Conservation (phyloP, 1,139 yeast genomes). For the Hanseniaspora uvarum region DNA sequence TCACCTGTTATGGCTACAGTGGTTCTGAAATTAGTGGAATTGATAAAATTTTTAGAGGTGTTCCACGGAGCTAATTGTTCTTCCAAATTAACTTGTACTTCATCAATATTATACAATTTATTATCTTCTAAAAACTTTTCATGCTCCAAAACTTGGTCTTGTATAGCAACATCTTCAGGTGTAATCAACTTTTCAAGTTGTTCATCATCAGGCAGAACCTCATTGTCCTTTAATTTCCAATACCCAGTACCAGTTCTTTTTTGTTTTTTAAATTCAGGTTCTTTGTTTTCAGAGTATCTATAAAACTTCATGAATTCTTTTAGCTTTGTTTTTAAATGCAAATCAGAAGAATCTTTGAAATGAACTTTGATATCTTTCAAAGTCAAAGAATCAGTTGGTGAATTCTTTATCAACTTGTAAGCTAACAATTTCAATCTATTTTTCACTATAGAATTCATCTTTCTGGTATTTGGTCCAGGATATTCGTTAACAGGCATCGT, state of each 20-base stretch:
- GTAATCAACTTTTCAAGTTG: slow-evolving; percentile 73
- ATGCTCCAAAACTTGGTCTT: slow-evolving; percentile 91
- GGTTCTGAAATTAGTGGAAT: slow-evolving; percentile 92
- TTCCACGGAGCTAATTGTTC: slow-evolving; percentile 95
- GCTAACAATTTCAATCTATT: slow-evolving; percentile 90
- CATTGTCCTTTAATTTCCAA: slow-evolving; percentile 80
- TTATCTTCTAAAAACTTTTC: slow-evolving; percentile 74
- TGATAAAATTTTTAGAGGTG: slow-evolving; percentile 75
- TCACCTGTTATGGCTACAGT: slow-evolving; percentile 95
- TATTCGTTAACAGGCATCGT: slow-evolving; percentile 86
- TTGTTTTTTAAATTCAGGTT: slow-evolving; percentile 1
- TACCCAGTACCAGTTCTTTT: slow-evolving; percentile 59
- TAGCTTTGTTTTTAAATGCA: slow-evolving; percentile 90
- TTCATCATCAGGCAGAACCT: slow-evolving; percentile 65
- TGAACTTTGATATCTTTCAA: slow-evolving; percentile 85
- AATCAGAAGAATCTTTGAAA: slow-evolving; percentile 94
- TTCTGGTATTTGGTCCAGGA: slow-evolving; percentile 96
- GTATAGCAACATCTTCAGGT: slow-evolving; percentile 81
- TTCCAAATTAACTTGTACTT: slow-evolving; percentile 45
- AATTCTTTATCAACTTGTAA: slow-evolving; percentile 71
- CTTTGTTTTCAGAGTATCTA: slow-evolving; percentile 57
- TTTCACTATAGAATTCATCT: slow-evolving; percentile 86
- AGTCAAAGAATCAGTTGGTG: slow-evolving; percentile 61
- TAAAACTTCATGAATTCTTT: slow-evolving; percentile 98
- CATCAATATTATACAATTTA: slow-evolving; percentile 43